These are phyloP conservation scores for Cercophora newfieldiana DNA, from an alignment of 495 filamentous ascomycete genomes.

Conservation along the genomic window DNA sequence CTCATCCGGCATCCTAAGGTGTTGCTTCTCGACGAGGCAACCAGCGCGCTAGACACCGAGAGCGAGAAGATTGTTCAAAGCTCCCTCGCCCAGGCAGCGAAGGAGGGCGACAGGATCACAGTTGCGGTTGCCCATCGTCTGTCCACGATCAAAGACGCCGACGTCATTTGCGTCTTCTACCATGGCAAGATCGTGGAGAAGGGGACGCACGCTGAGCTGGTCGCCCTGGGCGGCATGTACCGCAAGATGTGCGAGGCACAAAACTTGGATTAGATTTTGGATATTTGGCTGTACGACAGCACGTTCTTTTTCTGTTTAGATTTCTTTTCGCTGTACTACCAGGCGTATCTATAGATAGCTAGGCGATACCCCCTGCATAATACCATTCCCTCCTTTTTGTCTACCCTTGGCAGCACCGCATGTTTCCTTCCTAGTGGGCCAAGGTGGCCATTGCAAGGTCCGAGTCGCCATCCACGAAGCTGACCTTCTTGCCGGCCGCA, in stretches of 20 bases:
- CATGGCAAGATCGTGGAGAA: slow-evolving; percentile 44
- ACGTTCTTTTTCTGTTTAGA: too few relatives aligned
- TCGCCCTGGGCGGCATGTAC: slow-evolving; percentile 42
- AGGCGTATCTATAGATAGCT: too few relatives aligned
- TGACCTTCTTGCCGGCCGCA: too few relatives aligned
- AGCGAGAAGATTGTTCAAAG: slow-evolving; percentile 65
- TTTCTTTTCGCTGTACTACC: too few relatives aligned
- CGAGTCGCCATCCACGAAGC: too few relatives aligned
- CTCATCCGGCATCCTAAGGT: slow-evolving; percentile 65
- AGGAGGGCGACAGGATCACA: slow-evolving; percentile 54
- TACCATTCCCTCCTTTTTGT: too few relatives aligned
- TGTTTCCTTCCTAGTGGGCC: too few relatives aligned
- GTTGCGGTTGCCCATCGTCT: slow-evolving; percentile 67
- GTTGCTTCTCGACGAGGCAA: slow-evolving; percentile 73
- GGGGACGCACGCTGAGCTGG: slow-evolving; percentile 46
- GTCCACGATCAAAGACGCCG: slow-evolving; percentile 47
- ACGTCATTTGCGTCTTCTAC: slow-evolving; percentile 47
- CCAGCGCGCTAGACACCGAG: slow-evolving; percentile 66
- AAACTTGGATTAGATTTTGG: slow-evolving; percentile 14
- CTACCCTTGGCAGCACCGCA: too few relatives aligned
- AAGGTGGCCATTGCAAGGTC: too few relatives aligned
- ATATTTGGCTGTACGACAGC: too few relatives aligned
- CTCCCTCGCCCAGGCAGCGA: slow-evolving; percentile 57
- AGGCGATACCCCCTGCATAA: too few relatives aligned
- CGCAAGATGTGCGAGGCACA: slow-evolving; percentile 21